Evolutionary conservation across 305 asterid genomes (phyloP), one percentile per base, ranked within the genome.

Genomic region (Solanum hybrid): DNA sequence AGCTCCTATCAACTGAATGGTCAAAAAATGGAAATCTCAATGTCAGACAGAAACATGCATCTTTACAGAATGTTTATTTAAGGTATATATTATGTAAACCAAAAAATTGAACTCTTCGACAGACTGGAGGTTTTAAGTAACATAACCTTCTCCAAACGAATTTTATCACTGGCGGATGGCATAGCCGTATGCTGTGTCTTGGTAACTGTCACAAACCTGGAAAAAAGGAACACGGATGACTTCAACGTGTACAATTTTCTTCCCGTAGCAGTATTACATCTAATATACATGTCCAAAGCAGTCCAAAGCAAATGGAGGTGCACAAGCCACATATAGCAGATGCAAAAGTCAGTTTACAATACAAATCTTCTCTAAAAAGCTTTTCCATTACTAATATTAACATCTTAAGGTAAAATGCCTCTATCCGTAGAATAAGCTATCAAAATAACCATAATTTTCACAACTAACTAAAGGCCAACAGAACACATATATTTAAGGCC

Each of bases 171-270:
- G 13, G 97, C 32, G 29, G 98, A 96, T 38, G 99, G 99, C 98
- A 97, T 96, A 85, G 96, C 89, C 32, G 99, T 95, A 89, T 95
- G 94, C 7, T 89, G 98, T 66, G 98, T 95, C 86, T 91, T 95
- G 51, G 92, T 38, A 91, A 97, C 98, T 11, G 97, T 95, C 86
- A 97, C 99, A 94, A 96, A 97, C 90, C 99, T 97, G 95, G 85
- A 89, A 88, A 91, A 89, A 38, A 85, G 89, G 24, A 89, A 10
- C 81, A 40, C 42, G 10, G 78, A 82, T 81, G 27, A 88, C 72
- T 76, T 34, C 64, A 51, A 88, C 10, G 34, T 13, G 85, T 32
- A 40, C n/a, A 71, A 34, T n/a, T 69, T n/a, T 88, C 84, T 87
- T 14, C 71, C 40, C 17, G 14, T 11, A 10, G 27, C 85, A 79